A percentile compares a stretch with the other conserved stretches of the same genome.
Evolutionary conservation across 768 basidiomycete species (phyloP).

Genomic region (Baorangia bicolor): DNA sequence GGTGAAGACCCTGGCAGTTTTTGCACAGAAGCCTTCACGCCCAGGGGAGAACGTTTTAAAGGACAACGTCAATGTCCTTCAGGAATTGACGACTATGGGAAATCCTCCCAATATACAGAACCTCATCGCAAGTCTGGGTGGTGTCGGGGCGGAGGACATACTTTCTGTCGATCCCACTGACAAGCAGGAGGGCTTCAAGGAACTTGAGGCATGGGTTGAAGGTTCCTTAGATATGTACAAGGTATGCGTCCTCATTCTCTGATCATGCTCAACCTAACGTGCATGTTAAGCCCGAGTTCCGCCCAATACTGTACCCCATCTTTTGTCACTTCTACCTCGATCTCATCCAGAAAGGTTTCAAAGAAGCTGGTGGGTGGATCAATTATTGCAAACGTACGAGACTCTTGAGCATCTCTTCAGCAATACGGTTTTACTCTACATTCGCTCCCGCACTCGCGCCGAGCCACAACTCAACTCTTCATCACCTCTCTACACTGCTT

Average conservation of each 20-base stretch:
- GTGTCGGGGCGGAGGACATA: constrained; percentile 79
- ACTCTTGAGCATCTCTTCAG: constrained; percentile 39
- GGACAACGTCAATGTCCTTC: constrained; percentile 61
- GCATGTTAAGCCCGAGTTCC: constrained; percentile 76
- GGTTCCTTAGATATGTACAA: constrained; percentile 90
- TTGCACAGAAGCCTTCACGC: constrained; percentile 63
- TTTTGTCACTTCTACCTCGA: constrained; percentile 98
- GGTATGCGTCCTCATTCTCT: constrained; percentile 41
- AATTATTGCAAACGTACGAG: neutral
- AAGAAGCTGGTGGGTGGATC: constrained; percentile 72
- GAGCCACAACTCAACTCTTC: constrained; percentile 65
- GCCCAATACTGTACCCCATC: constrained; percentile 91
- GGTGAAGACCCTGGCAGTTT: constrained; percentile 60
- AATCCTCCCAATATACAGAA: constrained; percentile 73
- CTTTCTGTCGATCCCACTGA: constrained; percentile 80
- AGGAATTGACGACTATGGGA: constrained; percentile 66
- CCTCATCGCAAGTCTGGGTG: constrained; percentile 73
- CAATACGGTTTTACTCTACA: constrained; percentile 67
- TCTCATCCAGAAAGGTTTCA: constrained; percentile 85
- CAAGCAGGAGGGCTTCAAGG: constrained; percentile 81
- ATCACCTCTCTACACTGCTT: constrained; percentile 76
- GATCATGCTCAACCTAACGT: constrained; percentile 9
- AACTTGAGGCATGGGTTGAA: constrained; percentile 86
- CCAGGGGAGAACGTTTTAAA: constrained; percentile 72
- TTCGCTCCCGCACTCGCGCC: constrained; percentile 69